These are phyloP conservation scores for Pholiota molesta DNA, from an alignment of 768 basidiomycete species.

Conservation along the genomic window DNA sequence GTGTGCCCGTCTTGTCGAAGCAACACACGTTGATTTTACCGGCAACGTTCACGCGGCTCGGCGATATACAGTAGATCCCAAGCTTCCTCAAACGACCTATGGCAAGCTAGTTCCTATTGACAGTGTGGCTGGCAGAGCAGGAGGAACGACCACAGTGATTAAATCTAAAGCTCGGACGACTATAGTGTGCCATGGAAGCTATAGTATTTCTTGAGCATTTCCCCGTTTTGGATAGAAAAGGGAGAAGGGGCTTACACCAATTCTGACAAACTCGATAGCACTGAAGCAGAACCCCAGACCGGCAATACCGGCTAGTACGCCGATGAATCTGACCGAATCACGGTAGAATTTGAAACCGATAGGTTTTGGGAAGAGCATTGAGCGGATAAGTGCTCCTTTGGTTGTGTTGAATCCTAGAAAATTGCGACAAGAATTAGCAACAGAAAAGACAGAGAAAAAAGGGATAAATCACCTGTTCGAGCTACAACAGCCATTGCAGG, in stretches of 20 bases:
- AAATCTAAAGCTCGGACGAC: conserved; percentile 90
- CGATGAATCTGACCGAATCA: conserved; percentile 89
- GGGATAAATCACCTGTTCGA: conserved; percentile 65
- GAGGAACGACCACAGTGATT: conserved; percentile 96
- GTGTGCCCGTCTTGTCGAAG: conserved; percentile 98
- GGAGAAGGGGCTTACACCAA: conserved; percentile 63
- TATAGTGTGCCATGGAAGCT: conserved; percentile 92
- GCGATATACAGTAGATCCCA: conserved; percentile 96
- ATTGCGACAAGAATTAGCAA: not conserved
- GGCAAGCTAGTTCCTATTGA: conserved; percentile 98
- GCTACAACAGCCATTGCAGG: conserved; percentile 84
- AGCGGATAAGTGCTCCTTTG: conserved; percentile 92
- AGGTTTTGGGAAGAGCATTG: conserved; percentile 98
- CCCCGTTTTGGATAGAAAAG: not conserved
- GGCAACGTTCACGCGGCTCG: conserved; percentile 91
- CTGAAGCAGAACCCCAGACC: conserved; percentile 89
- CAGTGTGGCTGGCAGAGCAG: conserved; percentile 94
- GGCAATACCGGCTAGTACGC: conserved; percentile 90
- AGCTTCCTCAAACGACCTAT: conserved; percentile 83
- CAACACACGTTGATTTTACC: conserved; percentile 97
- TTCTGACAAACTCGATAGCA: conserved; percentile 87
- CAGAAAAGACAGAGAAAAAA: not conserved
- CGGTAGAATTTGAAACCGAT: conserved; percentile 99
- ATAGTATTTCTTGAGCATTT: conserved; percentile 4
- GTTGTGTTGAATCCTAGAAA: conserved; percentile 88